Base-by-base conservation (phyloP, 2,329 filamentous ascomycete genomes). In the Leptographium radiaticola region DNA sequence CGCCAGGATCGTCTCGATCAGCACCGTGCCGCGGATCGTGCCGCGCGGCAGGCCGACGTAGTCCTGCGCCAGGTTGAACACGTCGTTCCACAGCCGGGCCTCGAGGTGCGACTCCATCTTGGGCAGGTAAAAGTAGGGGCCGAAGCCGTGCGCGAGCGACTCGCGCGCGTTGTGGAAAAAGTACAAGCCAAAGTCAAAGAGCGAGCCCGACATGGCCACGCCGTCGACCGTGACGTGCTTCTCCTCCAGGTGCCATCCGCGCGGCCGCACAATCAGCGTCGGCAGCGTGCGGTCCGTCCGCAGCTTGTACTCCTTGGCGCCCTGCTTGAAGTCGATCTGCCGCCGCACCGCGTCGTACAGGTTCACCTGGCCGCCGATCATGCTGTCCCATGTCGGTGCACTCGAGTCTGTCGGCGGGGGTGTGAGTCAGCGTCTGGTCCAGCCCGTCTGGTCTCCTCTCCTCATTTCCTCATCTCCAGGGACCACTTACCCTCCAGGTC, bases 101-200 rank as follows among this genome's bases (percentile, higher is more conserved):
- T 98, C 93, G 53, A 96, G 85, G 72, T 97, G 90, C 52, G 87
- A 94, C 75, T 96, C 90, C 87, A 96, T 90, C 82, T 96, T 96
- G 65, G 90, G 89, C 49, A 96, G 83, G 73, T 96, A 96, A 71
- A 95, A 98, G 81, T 98, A 97, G 55, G 93, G 93, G 52, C 93
- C 93, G 61, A 80, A 77, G 58, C 93, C 93, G 59, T 82, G 81
- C 70, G 84, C 84, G 64, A 95, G 82, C 51, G 91, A 79, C 77
- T 96, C 89, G 65, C 84, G 77, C 59, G 90, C 93, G 70, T 96
- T 98, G 82, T 97, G 89, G 84, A 89, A 97, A 76, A 98, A 97
- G 78, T 97, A 97, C 52, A 97, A 81, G 66, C 93, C 93, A 68
- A 97, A 98, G 74, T 98, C 93, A 70, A 97, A 97, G 56, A 98